Base-by-base conservation (phyloP, 148 eudicot species). In the Oxyria digyna region DNA sequence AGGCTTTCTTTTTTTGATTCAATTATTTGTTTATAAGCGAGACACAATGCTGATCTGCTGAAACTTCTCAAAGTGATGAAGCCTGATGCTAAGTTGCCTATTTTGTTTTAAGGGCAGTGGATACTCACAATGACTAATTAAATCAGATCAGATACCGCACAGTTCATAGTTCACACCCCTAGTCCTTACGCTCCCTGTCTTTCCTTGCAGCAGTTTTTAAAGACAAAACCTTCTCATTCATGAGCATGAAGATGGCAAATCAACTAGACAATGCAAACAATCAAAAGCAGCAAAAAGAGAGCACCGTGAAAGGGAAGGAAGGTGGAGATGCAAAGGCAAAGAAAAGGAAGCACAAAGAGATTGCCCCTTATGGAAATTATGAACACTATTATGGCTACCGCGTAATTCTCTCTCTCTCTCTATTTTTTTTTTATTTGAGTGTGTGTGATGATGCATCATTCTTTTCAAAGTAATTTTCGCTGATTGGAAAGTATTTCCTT, bases 311-410 rank as follows among this genome's bases (percentile, higher is more conserved):
- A 59, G 37, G 13, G 31, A 20, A 8, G 31, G 65, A 38, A 14
- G 38, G 37, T 13, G 65, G 35, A 59, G 37, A 59, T 27, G 8
- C 65, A 29, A 31, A 59, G 13, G 3, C 65, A 59, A 59, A 59
- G 65, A 89, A 87, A 75, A 81, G 77, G 67, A 92, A 92, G 49
- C 73, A 45, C 69, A 90, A 94, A 82, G 97, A 90, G 73, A 71
- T 94, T 55, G 92, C 92, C 59, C 84, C 91, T 10, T 94, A 74
- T 48, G 97, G 98, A 49, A 94, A 94, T 69, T 94, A 90, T 85
- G 81, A 84, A 21, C 80, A 78, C 72, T 94, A 94, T 78, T 94
- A 94, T 76, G 92, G 98, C 5, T 94, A 94, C 72, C 86, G 98
- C 12, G 98, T 93, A 87, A 71, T 35, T 57, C 26, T 57, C 65